These are phyloP conservation scores for Athelia sp. DNA, from an alignment of 1,284 basidiomycete genomes.

Conservation along the genomic window DNA sequence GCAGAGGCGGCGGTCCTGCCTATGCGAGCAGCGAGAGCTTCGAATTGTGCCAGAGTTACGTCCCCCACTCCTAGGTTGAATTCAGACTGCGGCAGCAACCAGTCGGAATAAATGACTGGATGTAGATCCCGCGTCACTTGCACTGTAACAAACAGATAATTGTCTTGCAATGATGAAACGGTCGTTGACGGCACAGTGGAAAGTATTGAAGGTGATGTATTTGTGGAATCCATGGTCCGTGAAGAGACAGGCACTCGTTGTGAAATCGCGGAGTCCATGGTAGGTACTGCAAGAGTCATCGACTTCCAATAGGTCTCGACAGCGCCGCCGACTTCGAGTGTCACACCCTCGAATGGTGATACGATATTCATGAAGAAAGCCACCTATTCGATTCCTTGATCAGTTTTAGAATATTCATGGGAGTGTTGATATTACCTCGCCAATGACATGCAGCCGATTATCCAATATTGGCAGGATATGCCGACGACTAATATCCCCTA, in stretches of 20 bases:
- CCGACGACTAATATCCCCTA: constrained; percentile 47
- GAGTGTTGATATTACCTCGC: constrained; percentile 82
- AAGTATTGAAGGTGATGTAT: constrained; percentile 62
- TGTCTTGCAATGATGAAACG: constrained; percentile 83
- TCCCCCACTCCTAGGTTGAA: constrained; percentile 83
- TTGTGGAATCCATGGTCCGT: constrained; percentile 35
- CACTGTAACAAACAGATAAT: constrained; percentile 81
- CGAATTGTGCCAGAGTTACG: constrained; percentile 79
- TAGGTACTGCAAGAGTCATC: constrained; percentile 47
- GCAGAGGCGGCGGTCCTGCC: constrained; percentile 37
- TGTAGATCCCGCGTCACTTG: constrained; percentile 91
- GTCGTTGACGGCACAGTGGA: constrained; percentile 55
- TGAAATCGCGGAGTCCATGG: neutral
- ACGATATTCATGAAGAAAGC: constrained; percentile 88
- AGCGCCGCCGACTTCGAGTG: constrained; percentile 93
- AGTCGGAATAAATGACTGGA: constrained; percentile 77
- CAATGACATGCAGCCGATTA: constrained; percentile 89
- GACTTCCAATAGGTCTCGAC: constrained; percentile 98
- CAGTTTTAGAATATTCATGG: too few relatives aligned
- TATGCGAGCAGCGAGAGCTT: constrained; percentile 51
- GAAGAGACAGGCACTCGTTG: neutral
- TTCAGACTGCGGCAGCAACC: constrained; percentile 66
- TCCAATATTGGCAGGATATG: constrained; percentile 87
- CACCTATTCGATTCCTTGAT: constrained; percentile 54
- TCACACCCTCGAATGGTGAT: constrained; percentile 88